Base-by-base conservation (phyloP, 306 rosid genomes). In the Rosa chinensis region DNA sequence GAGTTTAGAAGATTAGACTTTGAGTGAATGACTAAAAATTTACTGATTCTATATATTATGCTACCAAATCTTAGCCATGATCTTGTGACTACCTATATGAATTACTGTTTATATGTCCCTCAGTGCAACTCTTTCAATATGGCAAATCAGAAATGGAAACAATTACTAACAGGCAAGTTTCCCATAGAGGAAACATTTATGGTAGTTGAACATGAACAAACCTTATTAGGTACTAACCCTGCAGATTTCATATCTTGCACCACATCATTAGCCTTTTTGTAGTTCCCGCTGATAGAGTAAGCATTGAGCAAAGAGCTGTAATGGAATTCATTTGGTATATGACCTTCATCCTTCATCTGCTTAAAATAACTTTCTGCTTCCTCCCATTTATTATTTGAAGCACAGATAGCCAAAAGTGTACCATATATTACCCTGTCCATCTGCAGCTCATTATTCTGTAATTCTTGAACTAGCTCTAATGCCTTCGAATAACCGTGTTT, bases 201-300 rank as follows among this genome's bases (percentile, higher is more conserved):
- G 44, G 78, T n/a, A 35, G 58, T 55, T 75, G 83, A 82, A 82
- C 77, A 75, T 79, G 80, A 89, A 92, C 97, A 87, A 91, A 94
- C 97, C 97, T 94, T 91, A 83, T 94, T 94, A 76, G 97, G 97
- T 84, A 86, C 91, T 92, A 94, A 84, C 89, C 92, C 97, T 72
- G 84, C 92, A 72, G 87, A 89, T 89, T 87, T 89, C 95, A 94
- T 92, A 81, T 91, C 83, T 78, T 84, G 91, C 79, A 94, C 68
- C 85, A 94, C 75, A 69, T 37, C 77, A 82, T 91, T 89, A 56
- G 97, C 95, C 88, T 89, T 93, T 83, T 84, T 79, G 80, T 89
- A 83, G 88, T 92, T 77, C 78, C 97, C 97, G 53, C 80, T 23
- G 4, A 75, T 77, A 63, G 99, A 88, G 83, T 91, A 89, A 66